Base-by-base conservation (phyloP, 2,329 filamentous ascomycete species). In the Talaromyces islandicus region DNA sequence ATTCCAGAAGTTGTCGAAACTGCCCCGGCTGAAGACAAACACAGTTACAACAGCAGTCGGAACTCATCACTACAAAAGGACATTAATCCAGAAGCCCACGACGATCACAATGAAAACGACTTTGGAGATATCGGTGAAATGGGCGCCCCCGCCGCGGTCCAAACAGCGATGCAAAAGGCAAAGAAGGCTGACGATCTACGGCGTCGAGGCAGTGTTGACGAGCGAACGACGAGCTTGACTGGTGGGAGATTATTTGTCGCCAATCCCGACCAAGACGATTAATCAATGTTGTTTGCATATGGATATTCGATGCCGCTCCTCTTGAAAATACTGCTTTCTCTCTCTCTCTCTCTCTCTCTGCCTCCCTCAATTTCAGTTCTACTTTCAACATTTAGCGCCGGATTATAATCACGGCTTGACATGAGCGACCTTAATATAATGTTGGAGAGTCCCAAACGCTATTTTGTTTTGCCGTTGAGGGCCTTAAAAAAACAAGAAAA, bases 121-220 rank as follows among this genome's bases (percentile, higher is more conserved):
- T 86, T 86, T 68, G 84, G 83, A 27, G 76, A 77, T 5, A 69
- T 84, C 41, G 80, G 80, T 21, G 78, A 81, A 32, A 79, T 87
- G 71, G 70, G 76, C 65, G 72, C 75, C 59, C 73, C 79, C 1
- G 76, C 66, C 63, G 72, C 77, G 11, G 74, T 71, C 24, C 75
- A 68, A 41, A 62, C 70, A 2, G 75, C 75, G 12, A 65, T 71
- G 35, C 68, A 75, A 25, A 77, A 78, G 58, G 72, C 70, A 27
- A 75, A 74, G 48, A 76, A 71, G 60, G 72, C 73, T 10, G 77
- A 79, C 19, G 78, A 80, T 58, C 66, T 80, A 61, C 71, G 75
- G 64, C 72, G 78, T 56, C 71, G 78, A 60, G 78, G 78, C 21
- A 80, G 78, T 67, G 78, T 80, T 43, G 78, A 80, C 58, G 78